These are phyloP conservation scores for Elasticomyces elasticus DNA, from an alignment of 495 filamentous ascomycete species.

Conservation along the genomic window DNA sequence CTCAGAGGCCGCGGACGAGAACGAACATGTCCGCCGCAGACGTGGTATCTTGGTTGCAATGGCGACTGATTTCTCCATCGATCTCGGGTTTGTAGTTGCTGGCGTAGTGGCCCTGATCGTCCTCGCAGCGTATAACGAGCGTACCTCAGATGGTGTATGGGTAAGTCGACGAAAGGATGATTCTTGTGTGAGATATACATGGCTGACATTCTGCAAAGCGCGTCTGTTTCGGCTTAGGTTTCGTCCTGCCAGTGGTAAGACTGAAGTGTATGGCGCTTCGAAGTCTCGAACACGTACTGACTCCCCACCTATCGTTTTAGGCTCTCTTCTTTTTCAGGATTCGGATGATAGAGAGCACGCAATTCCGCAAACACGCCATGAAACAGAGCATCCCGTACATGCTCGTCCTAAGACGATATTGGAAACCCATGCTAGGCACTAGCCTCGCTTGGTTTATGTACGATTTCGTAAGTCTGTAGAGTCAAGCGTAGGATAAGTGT, in stretches of 20 bases:
- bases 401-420: conserved; percentile 33
- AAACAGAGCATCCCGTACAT: conserved; percentile 24
- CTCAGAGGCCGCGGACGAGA: conserved; percentile 34
- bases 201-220: no score
- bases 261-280: no score
- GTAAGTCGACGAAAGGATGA: no score
- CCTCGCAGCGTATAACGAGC: conserved; percentile 26
- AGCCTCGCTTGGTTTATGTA: conserved; percentile 37
- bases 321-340: conserved; percentile 36
- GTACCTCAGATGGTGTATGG: conserved; percentile 29
- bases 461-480: conserved; percentile 28
- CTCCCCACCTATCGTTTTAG: no score
- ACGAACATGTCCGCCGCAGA: conserved; percentile 24
- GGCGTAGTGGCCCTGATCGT: conserved; percentile 27
- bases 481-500: not conserved
- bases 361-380: conserved; percentile 15
- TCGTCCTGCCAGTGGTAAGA: conserved; percentile 27
- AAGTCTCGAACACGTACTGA: no score
- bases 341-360: conserved; percentile 26
- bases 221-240: conserved; percentile 29
- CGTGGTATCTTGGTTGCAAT: conserved; percentile 34
- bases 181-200: no score
- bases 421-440: conserved; percentile 32
- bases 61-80: conserved; percentile 30
- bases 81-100: conserved; percentile 31